Percentiles rank a stretch among this genome's conserved stretches.
Evolutionary conservation across 768 basidiomycete genomes (phyloP).

Genomic region (Sutorius australiensis): DNA sequence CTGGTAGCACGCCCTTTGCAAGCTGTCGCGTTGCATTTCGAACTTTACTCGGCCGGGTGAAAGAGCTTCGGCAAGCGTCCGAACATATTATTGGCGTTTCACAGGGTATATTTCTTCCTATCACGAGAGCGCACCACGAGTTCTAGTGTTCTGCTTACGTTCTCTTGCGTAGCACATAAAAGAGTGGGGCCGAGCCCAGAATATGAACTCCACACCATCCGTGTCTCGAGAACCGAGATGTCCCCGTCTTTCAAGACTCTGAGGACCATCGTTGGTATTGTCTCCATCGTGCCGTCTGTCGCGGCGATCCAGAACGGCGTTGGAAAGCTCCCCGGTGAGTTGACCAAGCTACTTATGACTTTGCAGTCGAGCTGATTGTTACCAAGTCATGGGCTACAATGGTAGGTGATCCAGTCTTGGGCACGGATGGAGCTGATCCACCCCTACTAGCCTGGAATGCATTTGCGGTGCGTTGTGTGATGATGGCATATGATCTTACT

Average conservation of each 20-base stretch:
- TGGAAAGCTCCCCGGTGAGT: conserved; percentile 30
- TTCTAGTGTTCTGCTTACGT: conserved; percentile 1
- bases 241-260: conserved; percentile 5
- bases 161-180: conserved; percentile 9
- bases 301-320: conserved; percentile 28
- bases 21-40: not conserved
- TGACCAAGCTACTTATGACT: not conserved
- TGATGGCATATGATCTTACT: not conserved
- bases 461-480: conserved; percentile 44
- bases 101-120: not conserved
- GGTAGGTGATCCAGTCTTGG: conserved; percentile 14
- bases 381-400: conserved; percentile 32
- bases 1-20: not conserved
- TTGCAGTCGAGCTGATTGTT: conserved; percentile 1
- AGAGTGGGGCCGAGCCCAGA: not conserved
- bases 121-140: conserved; percentile 3
- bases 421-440: conserved; percentile 2
- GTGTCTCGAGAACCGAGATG: conserved; percentile 7
- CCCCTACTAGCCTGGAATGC: conserved; percentile 57
- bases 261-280: conserved; percentile 5
- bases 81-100: not conserved
- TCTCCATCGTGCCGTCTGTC: conserved; percentile 11
- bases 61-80: conserved; percentile 1
- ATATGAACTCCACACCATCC: not conserved
- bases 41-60: not conserved